Base-by-base conservation (phyloP, 371 early-diverging fungal genomes). In the Rhizopus delemar region DNA sequence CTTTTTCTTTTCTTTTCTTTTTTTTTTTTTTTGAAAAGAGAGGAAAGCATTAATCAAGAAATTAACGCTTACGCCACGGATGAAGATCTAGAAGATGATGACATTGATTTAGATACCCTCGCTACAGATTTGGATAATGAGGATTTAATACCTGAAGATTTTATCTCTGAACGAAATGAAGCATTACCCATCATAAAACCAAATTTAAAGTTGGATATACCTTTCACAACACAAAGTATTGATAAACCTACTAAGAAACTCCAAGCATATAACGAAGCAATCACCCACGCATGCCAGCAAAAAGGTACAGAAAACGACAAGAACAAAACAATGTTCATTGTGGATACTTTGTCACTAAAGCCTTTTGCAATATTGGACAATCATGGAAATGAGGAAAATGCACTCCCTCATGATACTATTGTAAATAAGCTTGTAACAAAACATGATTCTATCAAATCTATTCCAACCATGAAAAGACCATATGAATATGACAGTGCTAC, bases 401-500 rank as follows among this genome's bases (percentile, higher is more conserved):
- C 62, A 51, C 56, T 62, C 32, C 34, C 51, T n/a, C 51, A 51
- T 35, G 32, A 56, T 31, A 32, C 31, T 35, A 34, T 45, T 56
- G 35, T 43, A n/a, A 56, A 46, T 46, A 46, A 56, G 35, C 22
- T 48, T 31, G 13, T 48, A 48, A 48, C 31, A 48, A 48, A 22
- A 48, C 8, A 22, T 31, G 69, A 96, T 77, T 73, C 91, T 92
- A 68, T 80, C 80, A 45, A 93, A 91, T 57, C 94, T 78, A 63
- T 87, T 91, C 60, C 85, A 78, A 36, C 94, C 96, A 68, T 94
- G 89, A 80, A 93, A 71, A 96, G 94, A 60, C 93, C 93, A 77
- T 93, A 96, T 84, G 93, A 94, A 73, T 90, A 88, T 58, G 92
- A 92, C 36, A 82, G 77, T 75, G 93, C 94, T 57, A 96, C 80